phyloP scores from a whole-genome alignment of 805 yeast genomes.

The Nakazawaea pomicola region DNA sequence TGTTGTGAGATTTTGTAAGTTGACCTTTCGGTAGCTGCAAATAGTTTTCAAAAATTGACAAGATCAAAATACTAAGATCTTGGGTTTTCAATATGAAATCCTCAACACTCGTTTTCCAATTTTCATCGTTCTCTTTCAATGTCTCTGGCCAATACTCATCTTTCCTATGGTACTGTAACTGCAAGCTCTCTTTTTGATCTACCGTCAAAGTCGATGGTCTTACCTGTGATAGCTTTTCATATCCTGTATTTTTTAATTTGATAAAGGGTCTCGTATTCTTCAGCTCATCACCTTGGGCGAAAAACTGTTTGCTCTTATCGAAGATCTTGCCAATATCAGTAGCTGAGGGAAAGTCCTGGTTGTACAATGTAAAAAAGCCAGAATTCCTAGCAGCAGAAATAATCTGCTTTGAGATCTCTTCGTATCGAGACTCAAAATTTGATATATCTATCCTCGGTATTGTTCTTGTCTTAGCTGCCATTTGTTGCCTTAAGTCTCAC shows the following conservation, averaged over 20 bases:
- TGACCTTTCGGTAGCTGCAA: slow-evolving; percentile 24
- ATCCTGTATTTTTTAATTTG: slow-evolving; percentile 29
- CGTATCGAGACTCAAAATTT: slow-evolving; percentile 22
- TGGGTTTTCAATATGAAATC: slow-evolving; percentile 23
- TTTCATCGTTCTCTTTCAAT: slow-evolving; percentile 23
- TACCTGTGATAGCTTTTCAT: slow-evolving; percentile 27
- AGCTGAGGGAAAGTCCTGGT: slow-evolving; percentile 27
- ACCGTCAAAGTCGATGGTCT: slow-evolving; percentile 31
- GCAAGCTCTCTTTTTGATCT: slow-evolving; percentile 28
- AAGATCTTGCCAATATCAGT: slow-evolving; percentile 26
- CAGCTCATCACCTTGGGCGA: slow-evolving; percentile 19
- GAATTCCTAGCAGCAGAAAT: slow-evolving; percentile 24
- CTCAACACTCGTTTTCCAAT: slow-evolving; percentile 22
- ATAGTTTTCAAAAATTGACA: slow-evolving; percentile 27
- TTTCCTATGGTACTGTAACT: slow-evolving; percentile 26
- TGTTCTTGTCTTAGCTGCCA: slow-evolving; percentile 14
- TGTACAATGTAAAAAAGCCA: slow-evolving; percentile 28
- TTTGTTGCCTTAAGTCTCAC: no score
- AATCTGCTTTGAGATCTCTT: slow-evolving; percentile 26
- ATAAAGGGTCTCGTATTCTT: slow-evolving; percentile 27
- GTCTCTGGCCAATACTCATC: slow-evolving; percentile 27
- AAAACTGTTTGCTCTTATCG: slow-evolving; percentile 19
- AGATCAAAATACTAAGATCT: slow-evolving; percentile 20
- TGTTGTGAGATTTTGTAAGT: slow-evolving; percentile 25
- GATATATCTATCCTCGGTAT: slow-evolving; percentile 27